These are phyloP conservation scores for Penicillium psychrosexuale DNA, from an alignment of 2,329 filamentous ascomycete genomes.

Conservation along the genomic window DNA sequence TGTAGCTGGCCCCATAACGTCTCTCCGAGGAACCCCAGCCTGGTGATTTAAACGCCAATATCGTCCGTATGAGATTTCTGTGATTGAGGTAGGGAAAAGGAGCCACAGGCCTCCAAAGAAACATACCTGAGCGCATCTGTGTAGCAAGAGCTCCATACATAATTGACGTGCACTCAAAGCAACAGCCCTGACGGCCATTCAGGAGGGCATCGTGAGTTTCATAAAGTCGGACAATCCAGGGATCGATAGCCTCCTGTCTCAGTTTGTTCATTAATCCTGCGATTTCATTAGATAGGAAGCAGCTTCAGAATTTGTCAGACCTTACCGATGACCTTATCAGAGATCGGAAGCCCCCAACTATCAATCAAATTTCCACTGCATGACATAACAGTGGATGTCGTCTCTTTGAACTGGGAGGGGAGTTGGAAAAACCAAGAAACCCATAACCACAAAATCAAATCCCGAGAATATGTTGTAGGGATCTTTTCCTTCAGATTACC, in stretches of 20 bases:
- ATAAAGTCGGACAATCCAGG: slow-evolving; percentile 9
- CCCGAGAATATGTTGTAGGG: not conserved
- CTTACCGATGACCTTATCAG: slow-evolving; percentile 17
- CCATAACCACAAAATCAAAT: not conserved
- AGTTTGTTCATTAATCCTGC: slow-evolving; percentile 16
- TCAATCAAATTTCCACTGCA: slow-evolving; percentile 5
- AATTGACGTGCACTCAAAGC: slow-evolving; percentile 25
- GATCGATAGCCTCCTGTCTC: slow-evolving; percentile 14
- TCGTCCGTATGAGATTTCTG: not conserved
- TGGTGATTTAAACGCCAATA: not conserved
- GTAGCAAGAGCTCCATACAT: slow-evolving; percentile 17
- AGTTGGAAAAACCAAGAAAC: slow-evolving; percentile 19
- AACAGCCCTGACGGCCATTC: slow-evolving; percentile 14
- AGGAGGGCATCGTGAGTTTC: slow-evolving; percentile 10
- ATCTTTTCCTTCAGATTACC: not conserved
- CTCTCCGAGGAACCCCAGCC: not conserved
- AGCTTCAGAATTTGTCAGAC: not conserved
- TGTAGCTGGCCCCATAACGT: too few species aligned
- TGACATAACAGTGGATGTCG: slow-evolving; percentile 20
- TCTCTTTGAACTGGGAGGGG: slow-evolving; percentile 12
- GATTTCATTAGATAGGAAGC: not conserved
- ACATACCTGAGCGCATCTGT: not conserved
- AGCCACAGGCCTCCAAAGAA: not conserved
- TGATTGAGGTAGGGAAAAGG: not conserved
- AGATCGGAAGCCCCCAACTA: slow-evolving; percentile 21